phyloP scores from a whole-genome alignment of 1,284 basidiomycete genomes.

The Ganoderma leucocontextum region DNA sequence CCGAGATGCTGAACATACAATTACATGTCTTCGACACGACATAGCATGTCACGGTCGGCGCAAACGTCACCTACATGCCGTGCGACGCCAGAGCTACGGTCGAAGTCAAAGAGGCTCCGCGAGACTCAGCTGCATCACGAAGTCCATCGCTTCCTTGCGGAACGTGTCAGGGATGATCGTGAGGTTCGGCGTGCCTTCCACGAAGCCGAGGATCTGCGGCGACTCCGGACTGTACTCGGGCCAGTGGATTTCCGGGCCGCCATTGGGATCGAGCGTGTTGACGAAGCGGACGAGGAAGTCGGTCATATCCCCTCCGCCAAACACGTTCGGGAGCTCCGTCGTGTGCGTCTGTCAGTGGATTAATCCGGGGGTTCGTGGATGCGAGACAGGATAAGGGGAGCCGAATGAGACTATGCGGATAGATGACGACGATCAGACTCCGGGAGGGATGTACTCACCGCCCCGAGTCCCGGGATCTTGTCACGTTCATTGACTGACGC shows the following conservation, averaged over 20 bases:
- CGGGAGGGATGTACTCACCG: background rate
- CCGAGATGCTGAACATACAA: background rate
- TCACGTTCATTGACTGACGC: constrained; percentile 53
- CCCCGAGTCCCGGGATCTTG: constrained; percentile 53
- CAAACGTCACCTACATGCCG: background rate
- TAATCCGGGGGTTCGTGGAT: no score
- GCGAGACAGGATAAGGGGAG: no score
- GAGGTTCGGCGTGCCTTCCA: constrained; percentile 49
- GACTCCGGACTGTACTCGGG: constrained; percentile 52
- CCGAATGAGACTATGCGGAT: background rate
- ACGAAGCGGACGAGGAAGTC: constrained; percentile 34
- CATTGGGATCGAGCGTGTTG: constrained; percentile 43
- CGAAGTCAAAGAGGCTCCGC: constrained; percentile 18
- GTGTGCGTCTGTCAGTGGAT: constrained; percentile 17
- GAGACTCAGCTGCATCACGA: constrained; percentile 23
- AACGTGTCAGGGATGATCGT: constrained; percentile 51
- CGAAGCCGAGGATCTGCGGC: constrained; percentile 54
- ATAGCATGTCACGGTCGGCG: background rate
- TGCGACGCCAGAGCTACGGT: background rate
- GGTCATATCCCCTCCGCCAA: constrained; percentile 32
- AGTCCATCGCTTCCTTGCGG: constrained; percentile 45
- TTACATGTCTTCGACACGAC: background rate
- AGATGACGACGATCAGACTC: background rate
- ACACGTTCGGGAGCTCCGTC: constrained; percentile 33
- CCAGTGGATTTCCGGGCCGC: constrained; percentile 48